These are phyloP conservation scores for Xylaria venustula DNA, from an alignment of 495 filamentous ascomycete species.

Conservation along the genomic window DNA sequence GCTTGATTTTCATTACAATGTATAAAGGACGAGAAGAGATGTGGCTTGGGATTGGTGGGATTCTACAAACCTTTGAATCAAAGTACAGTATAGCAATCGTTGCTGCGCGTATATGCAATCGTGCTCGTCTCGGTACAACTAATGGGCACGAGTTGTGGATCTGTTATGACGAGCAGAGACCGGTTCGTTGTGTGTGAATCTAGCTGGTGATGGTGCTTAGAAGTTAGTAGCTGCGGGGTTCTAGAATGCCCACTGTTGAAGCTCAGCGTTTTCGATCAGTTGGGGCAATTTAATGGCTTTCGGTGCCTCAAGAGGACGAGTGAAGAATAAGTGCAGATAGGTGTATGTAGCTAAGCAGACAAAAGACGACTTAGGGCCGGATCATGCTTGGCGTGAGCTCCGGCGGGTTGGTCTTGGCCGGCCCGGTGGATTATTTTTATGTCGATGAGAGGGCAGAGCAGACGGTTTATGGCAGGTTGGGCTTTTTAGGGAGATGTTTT, in stretches of 20 bases:
- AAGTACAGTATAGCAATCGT: neutral
- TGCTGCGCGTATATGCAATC: constrained; percentile 1
- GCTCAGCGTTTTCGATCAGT: neutral
- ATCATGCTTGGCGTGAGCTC: constrained; percentile 13
- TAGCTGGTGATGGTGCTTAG: constrained; percentile 5
- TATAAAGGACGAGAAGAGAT: constrained; percentile 15
- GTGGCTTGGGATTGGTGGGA: constrained; percentile 28
- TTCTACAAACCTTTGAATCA: constrained; percentile 25
- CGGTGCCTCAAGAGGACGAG: neutral
- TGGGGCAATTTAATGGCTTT: neutral
- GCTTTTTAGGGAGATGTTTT: neutral
- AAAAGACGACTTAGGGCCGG: constrained; percentile 4
- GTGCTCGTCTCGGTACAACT: neutral
- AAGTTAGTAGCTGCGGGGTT: constrained; percentile 15
- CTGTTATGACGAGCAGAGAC: constrained; percentile 3
- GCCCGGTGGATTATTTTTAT: constrained; percentile 8
- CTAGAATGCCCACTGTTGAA: neutral
- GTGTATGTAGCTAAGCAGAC: constrained; percentile 8
- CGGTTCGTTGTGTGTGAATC: constrained; percentile 6
- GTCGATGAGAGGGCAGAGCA: constrained; percentile 1
- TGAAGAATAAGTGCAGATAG: neutral
- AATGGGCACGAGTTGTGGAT: constrained; percentile 9
- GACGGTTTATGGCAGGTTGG: neutral
- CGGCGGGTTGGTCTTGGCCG: constrained; percentile 7
- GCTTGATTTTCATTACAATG: constrained; percentile 16